These are phyloP conservation scores for Quercus ilex DNA, from an alignment of 306 rosid species.

Conservation along the genomic window DNA sequence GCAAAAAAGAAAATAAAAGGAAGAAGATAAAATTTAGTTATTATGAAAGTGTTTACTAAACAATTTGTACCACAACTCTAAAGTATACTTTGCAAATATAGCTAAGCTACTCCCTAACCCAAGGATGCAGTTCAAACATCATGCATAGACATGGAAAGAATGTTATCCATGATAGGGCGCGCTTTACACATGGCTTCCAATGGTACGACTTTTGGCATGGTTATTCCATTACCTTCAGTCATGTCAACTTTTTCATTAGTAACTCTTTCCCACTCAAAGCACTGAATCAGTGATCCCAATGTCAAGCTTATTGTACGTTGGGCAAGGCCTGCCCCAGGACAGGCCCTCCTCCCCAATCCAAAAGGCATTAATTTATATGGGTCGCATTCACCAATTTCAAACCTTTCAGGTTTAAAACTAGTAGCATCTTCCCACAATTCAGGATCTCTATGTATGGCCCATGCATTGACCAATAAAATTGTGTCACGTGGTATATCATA, in stretches of 20 bases:
- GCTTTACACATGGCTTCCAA: conserved; percentile 23
- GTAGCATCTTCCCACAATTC: conserved; percentile 26
- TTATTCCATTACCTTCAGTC: no score
- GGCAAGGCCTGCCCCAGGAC: conserved; percentile 13
- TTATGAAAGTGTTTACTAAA: no score
- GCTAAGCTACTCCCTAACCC: no score
- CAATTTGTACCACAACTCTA: no score
- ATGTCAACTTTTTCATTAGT: no score
- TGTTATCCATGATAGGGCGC: neutral
- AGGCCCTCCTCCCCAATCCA: neutral
- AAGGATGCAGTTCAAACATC: neutral
- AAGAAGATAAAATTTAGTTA: no score
- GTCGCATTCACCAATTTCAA: no score
- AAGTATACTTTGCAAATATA: no score
- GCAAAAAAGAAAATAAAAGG: no score
- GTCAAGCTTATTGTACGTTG: neutral
- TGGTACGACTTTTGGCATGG: no score
- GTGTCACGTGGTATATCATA: neutral
- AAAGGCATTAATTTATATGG: neutral
- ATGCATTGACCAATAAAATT: conserved; percentile 27
- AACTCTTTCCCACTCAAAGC: no score
- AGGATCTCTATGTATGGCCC: conserved; percentile 42
- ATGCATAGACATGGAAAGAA: neutral
- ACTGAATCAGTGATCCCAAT: no score
- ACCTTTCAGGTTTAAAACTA: neutral